phyloP scores from a whole-genome alignment of 2,329 filamentous ascomycete species.

The Stemphylium lycopersici region DNA sequence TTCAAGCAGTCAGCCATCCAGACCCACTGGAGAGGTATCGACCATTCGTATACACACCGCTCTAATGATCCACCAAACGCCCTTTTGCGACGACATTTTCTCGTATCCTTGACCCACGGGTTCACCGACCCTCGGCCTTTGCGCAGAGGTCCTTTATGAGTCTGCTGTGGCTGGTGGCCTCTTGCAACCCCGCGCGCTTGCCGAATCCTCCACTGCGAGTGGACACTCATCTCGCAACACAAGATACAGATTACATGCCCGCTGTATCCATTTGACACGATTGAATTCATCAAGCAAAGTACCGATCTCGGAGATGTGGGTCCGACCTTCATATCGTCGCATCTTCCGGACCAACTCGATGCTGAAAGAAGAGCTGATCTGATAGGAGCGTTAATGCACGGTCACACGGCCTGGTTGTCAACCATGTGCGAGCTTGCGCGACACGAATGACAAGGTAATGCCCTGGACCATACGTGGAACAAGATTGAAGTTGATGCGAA shows the following conservation, averaged over 20 bases:
- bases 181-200: not conserved
- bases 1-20: not conserved
- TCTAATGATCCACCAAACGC: not conserved
- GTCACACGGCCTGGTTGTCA: no score
- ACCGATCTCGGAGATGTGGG: not conserved
- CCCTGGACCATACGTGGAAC: no score
- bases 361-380: no score
- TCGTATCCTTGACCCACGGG: not conserved
- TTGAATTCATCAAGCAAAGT: not conserved
- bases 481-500: no score
- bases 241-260: not conserved
- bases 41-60: not conserved
- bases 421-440: no score
- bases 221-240: not conserved
- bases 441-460: no score
- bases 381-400: no score
- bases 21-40: not conserved
- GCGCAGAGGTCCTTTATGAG: not conserved
- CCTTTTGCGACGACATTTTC: not conserved
- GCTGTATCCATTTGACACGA: no score
- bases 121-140: constrained; percentile 52
- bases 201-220: not conserved
- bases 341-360: no score
- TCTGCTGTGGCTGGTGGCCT: not conserved
- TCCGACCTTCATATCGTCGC: no score